Base-by-base conservation (phyloP, 139 green algal genomes). In the Nannochloris sp. region DNA sequence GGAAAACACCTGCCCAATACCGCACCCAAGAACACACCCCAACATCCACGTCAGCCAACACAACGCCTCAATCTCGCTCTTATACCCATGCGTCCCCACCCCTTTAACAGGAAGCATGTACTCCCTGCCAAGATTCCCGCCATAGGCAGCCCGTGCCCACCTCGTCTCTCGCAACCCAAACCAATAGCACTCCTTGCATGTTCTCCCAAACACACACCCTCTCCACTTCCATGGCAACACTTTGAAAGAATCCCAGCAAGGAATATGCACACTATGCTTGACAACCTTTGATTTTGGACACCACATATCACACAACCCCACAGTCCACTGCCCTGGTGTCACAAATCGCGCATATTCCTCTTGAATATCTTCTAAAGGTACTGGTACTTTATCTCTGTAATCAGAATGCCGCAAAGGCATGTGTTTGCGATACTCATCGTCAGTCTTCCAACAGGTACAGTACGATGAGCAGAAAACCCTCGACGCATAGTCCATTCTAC, bases 221-320 rank as follows among this genome's bases (percentile, higher is more conserved):
- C 73, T 63, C 73, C 73, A 80, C 49, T 20, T 29, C 14, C 46
- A 68, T 0, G 69, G 69, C 16, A 64, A 58, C 30, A 56, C 71
- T 26, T 63, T 63, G 59, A 74, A 80, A 16, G 28, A 61, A 49
- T 78, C 70, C 64, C 73, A 80, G 51, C 73, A 80, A 13, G 73
- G 73, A 4, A 80, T 26, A 20, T 80, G 73, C 10, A 53, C 46
- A 36, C 58, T 65, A 29, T 72, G 44, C 73, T 80, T 78, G 11
- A 79, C 59, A 6, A 62, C 28, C 48, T 78, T 78, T 17, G 50
- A 37, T 49, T 65, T 72, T 0, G 31, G 37, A 25, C 62, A 73
- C 72, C 72, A 79, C 59, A 71, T 72, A 49, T 79, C 62, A 13
- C 63, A 45, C 25, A 79, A 40, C 11, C 72, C 72, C 14, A 75